Evolutionary conservation across 164 flowering plant genomes (phyloP), one percentile per base, ranked within the genome.

Genomic region (Tetracentron sinense): DNA sequence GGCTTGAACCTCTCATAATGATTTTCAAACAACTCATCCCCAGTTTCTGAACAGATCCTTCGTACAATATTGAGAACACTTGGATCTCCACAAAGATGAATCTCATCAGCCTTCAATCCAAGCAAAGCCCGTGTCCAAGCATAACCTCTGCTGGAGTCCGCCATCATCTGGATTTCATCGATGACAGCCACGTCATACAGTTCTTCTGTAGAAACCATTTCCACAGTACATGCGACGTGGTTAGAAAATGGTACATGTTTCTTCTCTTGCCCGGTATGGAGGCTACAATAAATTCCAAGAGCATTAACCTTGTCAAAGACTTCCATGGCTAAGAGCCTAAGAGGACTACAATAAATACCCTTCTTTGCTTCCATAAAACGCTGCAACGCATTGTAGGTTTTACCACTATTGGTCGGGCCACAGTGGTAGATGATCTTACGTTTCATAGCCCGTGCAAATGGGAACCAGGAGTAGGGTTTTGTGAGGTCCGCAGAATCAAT

Each of bases 131-230:
- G 65, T 12, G 96, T 89, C 98, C 98, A 90, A 46, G 98, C 98
- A 75, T 78, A 85, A 16, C 98, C 98, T 74, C 98, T 77, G 47
- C 23, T 70, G 11, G 81, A 73, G 68, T 93, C 97, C 17, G 96
- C 78, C 90, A 93, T 80, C 98, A 90, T 93, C 68, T 93, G 98
- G 35, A 90, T 93, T 63, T 93, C 98, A 82, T 93, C 97, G 62
- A 93, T 77, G 52, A 93, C 87, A 56, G 98, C 97, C 44, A 90
- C 96, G 68, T 93, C 96, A 77, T 85, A 93, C 65, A 82, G 62
- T 7, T 90, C 81, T 17, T 89, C 88, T 0, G 86, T 79, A 0
- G 96, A 89, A 22, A 82, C 98, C 96, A 93, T 93, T 72, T 93
- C 98, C 58, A 89, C 90, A 6, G 97, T 90, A 71, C 98, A 93